Conservation (phyloP, 2,329 filamentous ascomycete genomes). For the Coniochaeta sp. region DNA sequence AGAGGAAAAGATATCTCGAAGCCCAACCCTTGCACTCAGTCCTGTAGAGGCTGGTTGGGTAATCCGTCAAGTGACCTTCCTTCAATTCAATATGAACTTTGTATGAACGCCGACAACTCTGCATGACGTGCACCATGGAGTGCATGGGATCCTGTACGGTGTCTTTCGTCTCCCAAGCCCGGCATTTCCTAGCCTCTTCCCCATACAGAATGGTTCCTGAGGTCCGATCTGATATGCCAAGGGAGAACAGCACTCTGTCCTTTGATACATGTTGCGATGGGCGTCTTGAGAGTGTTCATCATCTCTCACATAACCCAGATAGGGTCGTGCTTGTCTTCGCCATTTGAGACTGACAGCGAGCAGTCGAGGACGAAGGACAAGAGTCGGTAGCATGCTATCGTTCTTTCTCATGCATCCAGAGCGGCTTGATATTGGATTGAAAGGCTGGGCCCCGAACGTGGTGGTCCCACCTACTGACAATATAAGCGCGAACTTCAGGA, state of each 20-base stretch:
- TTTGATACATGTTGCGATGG: too few relatives aligned
- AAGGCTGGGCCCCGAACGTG: conserved; percentile 6
- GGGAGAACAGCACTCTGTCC: too few relatives aligned
- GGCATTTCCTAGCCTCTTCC: not conserved
- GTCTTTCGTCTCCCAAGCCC: not conserved
- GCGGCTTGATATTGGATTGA: conserved; percentile 16
- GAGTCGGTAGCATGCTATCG: conserved; percentile 2
- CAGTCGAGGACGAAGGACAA: conserved; percentile 5
- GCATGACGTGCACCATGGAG: not conserved
- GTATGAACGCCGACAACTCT: not conserved
- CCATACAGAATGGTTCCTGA: not conserved
- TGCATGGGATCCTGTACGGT: not conserved
- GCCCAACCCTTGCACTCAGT: not conserved
- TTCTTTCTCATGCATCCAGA: conserved; percentile 8
- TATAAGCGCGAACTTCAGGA: not conserved
- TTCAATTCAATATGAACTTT: too few relatives aligned
- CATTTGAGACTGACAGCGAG: not conserved
- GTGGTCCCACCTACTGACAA: conserved; percentile 2
- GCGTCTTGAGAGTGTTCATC: too few relatives aligned
- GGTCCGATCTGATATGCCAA: too few relatives aligned
- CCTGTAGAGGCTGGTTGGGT: not conserved
- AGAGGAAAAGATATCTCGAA: not conserved
- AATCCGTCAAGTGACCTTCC: not conserved
- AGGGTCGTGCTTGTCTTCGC: too few relatives aligned
- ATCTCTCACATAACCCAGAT: too few relatives aligned